These are phyloP conservation scores for Calonectria pteridis DNA, from an alignment of 2,329 filamentous ascomycete species.

Conservation along the genomic window DNA sequence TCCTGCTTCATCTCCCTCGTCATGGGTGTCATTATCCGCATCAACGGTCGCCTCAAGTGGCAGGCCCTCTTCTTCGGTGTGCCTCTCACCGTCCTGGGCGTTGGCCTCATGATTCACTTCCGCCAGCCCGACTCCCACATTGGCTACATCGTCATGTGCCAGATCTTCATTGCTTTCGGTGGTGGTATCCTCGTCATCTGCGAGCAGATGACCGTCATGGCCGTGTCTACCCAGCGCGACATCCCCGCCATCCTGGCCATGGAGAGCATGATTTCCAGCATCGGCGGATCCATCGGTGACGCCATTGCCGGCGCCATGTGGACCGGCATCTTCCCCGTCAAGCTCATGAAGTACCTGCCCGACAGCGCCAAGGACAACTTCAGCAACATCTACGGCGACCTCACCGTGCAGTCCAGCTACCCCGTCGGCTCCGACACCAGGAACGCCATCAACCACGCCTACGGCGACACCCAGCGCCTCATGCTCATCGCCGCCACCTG, in stretches of 20 bases:
- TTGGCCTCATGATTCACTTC: constrained; percentile 70
- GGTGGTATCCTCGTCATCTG: constrained; percentile 69
- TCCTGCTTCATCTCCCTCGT: constrained; percentile 60
- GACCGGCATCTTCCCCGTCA: constrained; percentile 64
- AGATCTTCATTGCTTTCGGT: constrained; percentile 70
- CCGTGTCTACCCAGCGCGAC: constrained; percentile 66
- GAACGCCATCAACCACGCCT: constrained; percentile 69
- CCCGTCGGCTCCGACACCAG: constrained; percentile 61
- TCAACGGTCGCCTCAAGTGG: constrained; percentile 66
- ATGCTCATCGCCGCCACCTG: constrained; percentile 56
- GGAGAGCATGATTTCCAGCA: constrained; percentile 69
- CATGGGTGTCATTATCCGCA: constrained; percentile 62
- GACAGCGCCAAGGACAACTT: constrained; percentile 52
- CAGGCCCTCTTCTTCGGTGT: constrained; percentile 63
- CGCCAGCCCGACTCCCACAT: constrained; percentile 63
- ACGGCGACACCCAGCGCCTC: constrained; percentile 56
- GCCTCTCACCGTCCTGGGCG: constrained; percentile 65
- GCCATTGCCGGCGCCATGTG: constrained; percentile 58
- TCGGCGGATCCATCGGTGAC: constrained; percentile 60
- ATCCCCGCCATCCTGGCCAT: constrained; percentile 69
- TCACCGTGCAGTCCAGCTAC: constrained; percentile 64
- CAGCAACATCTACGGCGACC: constrained; percentile 58
- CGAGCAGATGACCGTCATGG: constrained; percentile 69
- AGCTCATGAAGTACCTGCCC: constrained; percentile 58
- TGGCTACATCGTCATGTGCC: constrained; percentile 68